Percentiles rank a stretch among this genome's conserved stretches.
phyloP scores from a whole-genome alignment of 441 rosid species.

The Bruguiera hainesii region DNA sequence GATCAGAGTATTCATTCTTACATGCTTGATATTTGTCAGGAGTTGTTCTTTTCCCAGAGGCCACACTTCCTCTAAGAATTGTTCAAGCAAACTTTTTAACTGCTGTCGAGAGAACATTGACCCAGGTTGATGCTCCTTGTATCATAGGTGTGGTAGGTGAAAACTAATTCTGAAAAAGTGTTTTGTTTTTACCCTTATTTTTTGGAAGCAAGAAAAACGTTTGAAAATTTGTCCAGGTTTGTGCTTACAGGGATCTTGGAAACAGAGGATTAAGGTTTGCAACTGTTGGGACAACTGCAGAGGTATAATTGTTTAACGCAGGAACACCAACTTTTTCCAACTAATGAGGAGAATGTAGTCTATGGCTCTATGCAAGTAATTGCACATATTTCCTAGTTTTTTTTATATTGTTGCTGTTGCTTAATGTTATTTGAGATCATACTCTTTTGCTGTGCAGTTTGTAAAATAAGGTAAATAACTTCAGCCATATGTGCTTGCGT shows the following conservation, averaged over 20 bases:
- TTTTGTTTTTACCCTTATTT: conserved; percentile 3
- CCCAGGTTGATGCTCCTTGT: conserved; percentile 63
- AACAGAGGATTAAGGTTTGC: conserved; percentile 46
- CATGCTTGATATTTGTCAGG: conserved; percentile 44
- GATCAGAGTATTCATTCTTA: conserved; percentile 1
- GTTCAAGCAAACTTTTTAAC: conserved; percentile 62
- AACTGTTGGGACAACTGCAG: conserved; percentile 84
- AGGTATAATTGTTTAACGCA: conserved; percentile 39
- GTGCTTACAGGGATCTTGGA: conserved; percentile 40
- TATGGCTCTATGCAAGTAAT: not conserved
- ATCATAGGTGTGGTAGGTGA: conserved; percentile 87
- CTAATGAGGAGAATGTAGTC: conserved; percentile 2
- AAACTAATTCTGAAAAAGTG: conserved; percentile 1
- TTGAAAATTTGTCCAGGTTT: conserved; percentile 50
- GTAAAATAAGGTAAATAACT: no score
- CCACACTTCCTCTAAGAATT: conserved; percentile 87
- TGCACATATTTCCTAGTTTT: no score
- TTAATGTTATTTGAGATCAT: no score
- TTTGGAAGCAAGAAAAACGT: not conserved
- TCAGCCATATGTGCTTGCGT: no score
- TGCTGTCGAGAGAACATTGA: conserved; percentile 81
- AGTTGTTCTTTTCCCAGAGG: conserved; percentile 92
- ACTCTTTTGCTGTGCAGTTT: no score
- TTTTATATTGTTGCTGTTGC: no score
- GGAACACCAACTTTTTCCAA: not conserved